Conservation (phyloP, 805 yeast genomes). For the Naumovozyma castellii region DNA sequence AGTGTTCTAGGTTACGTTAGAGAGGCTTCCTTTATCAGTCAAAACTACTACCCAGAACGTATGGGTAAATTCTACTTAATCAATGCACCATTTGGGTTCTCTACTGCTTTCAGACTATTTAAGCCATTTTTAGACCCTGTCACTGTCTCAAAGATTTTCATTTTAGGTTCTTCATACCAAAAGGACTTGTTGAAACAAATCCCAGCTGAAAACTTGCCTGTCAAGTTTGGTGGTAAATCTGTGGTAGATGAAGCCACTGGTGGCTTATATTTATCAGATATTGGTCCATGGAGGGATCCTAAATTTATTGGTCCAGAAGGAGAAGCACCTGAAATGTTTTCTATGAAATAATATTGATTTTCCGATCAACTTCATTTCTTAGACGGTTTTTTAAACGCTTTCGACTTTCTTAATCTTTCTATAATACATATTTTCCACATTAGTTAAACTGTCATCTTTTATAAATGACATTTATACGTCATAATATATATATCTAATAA, state of each 20-base stretch:
- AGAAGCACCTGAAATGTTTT: slow-evolving; percentile 64
- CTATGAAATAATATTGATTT: slow-evolving; percentile 7
- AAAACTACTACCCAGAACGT: slow-evolving; percentile 96
- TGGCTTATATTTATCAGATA: slow-evolving; percentile 78
- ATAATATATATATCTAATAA: no score
- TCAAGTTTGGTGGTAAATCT: slow-evolving; percentile 80
- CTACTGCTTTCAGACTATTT: slow-evolving; percentile 84
- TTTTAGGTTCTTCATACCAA: slow-evolving; percentile 69
- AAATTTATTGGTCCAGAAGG: slow-evolving; percentile 91
- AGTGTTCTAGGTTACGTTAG: slow-evolving; percentile 81
- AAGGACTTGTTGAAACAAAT: slow-evolving; percentile 83
- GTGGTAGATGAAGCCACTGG: slow-evolving; percentile 56
- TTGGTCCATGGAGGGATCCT: slow-evolving; percentile 96
- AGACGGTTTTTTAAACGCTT: not conserved
- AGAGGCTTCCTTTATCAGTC: slow-evolving; percentile 91
- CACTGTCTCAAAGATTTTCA: slow-evolving; percentile 89
- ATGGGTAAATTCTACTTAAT: slow-evolving; percentile 96
- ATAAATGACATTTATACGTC: not conserved
- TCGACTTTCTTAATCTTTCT: not conserved
- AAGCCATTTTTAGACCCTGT: slow-evolving; percentile 96
- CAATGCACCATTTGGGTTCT: slow-evolving; percentile 95
- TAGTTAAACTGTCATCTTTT: not conserved
- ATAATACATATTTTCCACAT: not conserved
- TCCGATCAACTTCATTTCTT: not conserved
- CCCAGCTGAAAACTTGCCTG: slow-evolving; percentile 87